Percentiles rank a stretch among this genome's conserved stretches.
Evolutionary conservation across 441 rosid species (phyloP).

Genomic region (Omphalea diandra): DNA sequence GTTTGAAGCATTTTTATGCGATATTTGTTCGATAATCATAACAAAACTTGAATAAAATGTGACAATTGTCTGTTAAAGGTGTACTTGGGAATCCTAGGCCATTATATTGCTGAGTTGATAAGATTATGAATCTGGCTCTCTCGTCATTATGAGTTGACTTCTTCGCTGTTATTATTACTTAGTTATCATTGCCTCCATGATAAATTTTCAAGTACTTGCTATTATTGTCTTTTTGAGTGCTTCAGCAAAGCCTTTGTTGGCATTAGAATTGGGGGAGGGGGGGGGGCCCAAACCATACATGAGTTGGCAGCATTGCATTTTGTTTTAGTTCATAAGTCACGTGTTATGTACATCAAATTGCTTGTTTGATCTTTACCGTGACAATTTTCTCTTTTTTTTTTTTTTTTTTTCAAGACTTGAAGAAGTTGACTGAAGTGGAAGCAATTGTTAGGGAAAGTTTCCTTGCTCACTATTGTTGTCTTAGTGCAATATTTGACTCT

Average conservation of each 20-base stretch:
- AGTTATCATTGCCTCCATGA: slow-evolving; percentile 52
- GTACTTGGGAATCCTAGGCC: slow-evolving; percentile 53
- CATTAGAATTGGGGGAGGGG: not conserved
- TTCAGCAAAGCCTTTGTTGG: slow-evolving; percentile 21
- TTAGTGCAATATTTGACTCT: not conserved
- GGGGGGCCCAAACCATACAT: not conserved
- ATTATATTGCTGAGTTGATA: slow-evolving; percentile 22
- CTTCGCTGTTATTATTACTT: slow-evolving; percentile 40
- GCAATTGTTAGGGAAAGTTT: not conserved
- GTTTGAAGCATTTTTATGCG: slow-evolving; percentile 31
- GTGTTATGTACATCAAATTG: not conserved
- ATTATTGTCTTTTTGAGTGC: slow-evolving; percentile 37
- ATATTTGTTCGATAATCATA: slow-evolving; percentile 34
- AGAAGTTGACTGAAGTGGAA: not conserved
- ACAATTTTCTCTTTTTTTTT: not conserved
- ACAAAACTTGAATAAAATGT: slow-evolving; percentile 36
- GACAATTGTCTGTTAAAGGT: slow-evolving; percentile 33
- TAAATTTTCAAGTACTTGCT: slow-evolving; percentile 26
- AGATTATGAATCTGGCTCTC: slow-evolving; percentile 38
- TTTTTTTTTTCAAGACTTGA: not conserved
- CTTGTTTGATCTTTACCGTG: not conserved
- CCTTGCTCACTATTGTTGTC: not conserved
- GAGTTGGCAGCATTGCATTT: not conserved
- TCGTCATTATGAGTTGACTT: slow-evolving; percentile 54
- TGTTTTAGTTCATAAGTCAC: not conserved